phyloP scores from a whole-genome alignment of 352 stramenopile genomes.

The Phytopythium chamaehyphon region DNA sequence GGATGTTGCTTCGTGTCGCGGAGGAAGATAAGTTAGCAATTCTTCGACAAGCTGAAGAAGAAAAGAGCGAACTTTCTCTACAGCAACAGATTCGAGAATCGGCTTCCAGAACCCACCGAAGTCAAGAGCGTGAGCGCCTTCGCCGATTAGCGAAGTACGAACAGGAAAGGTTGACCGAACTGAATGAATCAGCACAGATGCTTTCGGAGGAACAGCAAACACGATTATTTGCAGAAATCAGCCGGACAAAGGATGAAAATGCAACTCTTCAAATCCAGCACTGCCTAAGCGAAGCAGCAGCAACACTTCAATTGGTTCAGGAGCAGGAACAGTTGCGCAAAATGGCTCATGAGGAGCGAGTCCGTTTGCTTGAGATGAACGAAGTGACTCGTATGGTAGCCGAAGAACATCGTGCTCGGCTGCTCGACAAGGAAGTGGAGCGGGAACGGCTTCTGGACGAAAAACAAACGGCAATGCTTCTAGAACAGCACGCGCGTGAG shows the following conservation, averaged over 20 bases:
- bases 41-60: constrained; percentile 1
- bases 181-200: constrained; percentile 5
- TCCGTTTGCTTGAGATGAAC: constrained; percentile 3
- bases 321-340: constrained; percentile 6
- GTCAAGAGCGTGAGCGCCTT: background rate
- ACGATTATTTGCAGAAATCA: background rate
- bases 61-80: background rate
- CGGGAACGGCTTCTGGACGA: constrained; percentile 3
- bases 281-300: constrained; percentile 2
- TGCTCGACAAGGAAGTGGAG: constrained; percentile 1
- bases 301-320: background rate
- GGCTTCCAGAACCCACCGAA: background rate
- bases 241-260: constrained; percentile 5
- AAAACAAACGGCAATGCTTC: background rate
- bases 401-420: background rate
- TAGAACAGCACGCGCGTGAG: background rate
- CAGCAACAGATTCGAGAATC: constrained; percentile 1
- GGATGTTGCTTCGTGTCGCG: background rate
- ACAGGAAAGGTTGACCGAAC: constrained; percentile 1
- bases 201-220: constrained; percentile 3
- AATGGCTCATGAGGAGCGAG: constrained; percentile 4
- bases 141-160: constrained; percentile 5
- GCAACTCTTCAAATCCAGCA: background rate
- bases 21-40: constrained; percentile 3
- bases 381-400: constrained; percentile 3